A percentile compares a stretch with the other conserved stretches of the same genome.
These are phyloP conservation scores for Carnegiea gigantea DNA, from an alignment of 179 eudicot species.

Conservation along the genomic window DNA sequence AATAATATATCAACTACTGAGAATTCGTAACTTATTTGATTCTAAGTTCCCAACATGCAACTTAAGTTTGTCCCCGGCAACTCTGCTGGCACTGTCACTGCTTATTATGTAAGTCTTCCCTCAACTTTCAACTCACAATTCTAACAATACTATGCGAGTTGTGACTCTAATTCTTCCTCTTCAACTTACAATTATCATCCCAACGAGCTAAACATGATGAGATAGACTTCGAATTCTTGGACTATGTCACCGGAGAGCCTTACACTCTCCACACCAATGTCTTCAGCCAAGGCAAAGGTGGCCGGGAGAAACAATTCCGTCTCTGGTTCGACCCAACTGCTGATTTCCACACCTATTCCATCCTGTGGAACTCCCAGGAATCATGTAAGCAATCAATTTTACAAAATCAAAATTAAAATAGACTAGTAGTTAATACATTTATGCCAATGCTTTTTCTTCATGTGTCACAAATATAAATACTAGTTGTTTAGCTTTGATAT, in stretches of 20 bases:
- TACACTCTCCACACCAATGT: slow-evolving; percentile 41
- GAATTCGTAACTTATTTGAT: no score
- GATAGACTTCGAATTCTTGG: slow-evolving; percentile 38
- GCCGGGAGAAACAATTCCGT: slow-evolving; percentile 35
- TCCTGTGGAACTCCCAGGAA: slow-evolving; percentile 35
- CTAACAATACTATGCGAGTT: neutral
- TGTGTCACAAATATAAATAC: neutral
- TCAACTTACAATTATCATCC: slow-evolving; percentile 31
- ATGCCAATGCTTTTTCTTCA: neutral
- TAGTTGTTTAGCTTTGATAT: neutral
- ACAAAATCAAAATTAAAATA: neutral
- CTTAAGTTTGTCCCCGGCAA: slow-evolving; percentile 34
- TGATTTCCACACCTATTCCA: slow-evolving; percentile 33
- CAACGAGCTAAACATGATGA: slow-evolving; percentile 34
- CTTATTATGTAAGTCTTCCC: slow-evolving; percentile 27
- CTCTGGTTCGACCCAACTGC: slow-evolving; percentile 37
- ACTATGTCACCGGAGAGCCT: slow-evolving; percentile 33
- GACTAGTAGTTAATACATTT: neutral
- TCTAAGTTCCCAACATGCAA: neutral
- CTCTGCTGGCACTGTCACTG: slow-evolving; percentile 40
- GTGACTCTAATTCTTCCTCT: neutral
- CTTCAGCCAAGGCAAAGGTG: slow-evolving; percentile 35
- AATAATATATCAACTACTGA: no score
- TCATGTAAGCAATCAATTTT: slow-evolving; percentile 27
- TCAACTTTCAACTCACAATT: no score